Base-by-base conservation (phyloP, 768 basidiomycete genomes). In the Hygrocybe coccinea region DNA sequence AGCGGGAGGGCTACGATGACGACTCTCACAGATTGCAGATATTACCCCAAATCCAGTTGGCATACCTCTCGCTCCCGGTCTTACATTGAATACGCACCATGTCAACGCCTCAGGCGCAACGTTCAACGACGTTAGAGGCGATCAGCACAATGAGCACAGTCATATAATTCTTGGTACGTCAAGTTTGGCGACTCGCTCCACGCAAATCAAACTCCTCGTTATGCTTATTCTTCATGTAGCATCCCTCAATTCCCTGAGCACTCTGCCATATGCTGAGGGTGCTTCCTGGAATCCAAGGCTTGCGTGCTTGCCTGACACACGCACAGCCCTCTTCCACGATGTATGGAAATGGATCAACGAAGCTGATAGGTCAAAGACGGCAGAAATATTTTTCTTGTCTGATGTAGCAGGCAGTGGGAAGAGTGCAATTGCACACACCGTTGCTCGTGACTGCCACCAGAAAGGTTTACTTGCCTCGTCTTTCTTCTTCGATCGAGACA, bases 331-430 rank as follows among this genome's bases (percentile, higher is more conserved):
- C 17, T 25, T 56, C 17, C 24, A 35, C 10, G 52, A 54, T 11
- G 54, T 61, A 41, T 57, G 47, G 55, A 22, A 48, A n/a, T 59
- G 46, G 60, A 59, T 59, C 48, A 38, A 56, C 21, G 50, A 37
- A 6, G 38, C 39, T 10, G 52, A 55, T 21, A n/a, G 9, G 19
- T 25, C 52, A 12, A 17, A 15, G 14, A 17, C 3, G 8, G 52
- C 57, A 39, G 57, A 61, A 44, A 59, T 63, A 11, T 60, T 52
- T 45, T 60, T 60, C 41, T 21, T 66, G 35, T 53, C 49, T 19
- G 64, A 62, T 17, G 62, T 58, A 8, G 59, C 57, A 2, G 65
- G 65, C 3, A 57, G 24, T 24, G 65, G 65, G 10, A 67, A 67
- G 50, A 62, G 57, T 25, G 60, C 61, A 2, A 45, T 65, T 10